Evolutionary conservation across 345 rosid genomes (phyloP), one percentile per base, ranked within the genome.

Genomic region (Linum trigynum): DNA sequence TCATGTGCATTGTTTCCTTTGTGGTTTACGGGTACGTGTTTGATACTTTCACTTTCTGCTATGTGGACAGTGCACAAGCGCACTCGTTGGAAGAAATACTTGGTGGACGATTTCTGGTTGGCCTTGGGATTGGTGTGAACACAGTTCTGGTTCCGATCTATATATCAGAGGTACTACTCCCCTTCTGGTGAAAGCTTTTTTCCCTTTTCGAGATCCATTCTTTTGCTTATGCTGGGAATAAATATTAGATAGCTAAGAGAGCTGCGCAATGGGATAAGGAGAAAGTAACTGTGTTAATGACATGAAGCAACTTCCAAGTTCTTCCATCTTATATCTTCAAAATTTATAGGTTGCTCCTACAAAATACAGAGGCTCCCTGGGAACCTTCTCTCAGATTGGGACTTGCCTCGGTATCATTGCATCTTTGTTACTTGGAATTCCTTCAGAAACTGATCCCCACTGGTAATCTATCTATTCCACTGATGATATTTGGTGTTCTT

Each of bases 101-200:
- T 39, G 73, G 64, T 78, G 96, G 96, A 63, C 83, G 94, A 68
- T 87, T 85, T 76, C 84, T 89, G 43, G 88, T 90, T 71, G 96
- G 96, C 74, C 86, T 87, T 70, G 94, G 94, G 63, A 87, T 84
- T 63, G 96, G 91, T 15, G 86, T 87, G 71, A 82, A 85, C 74
- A 81, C 89, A 4, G 94, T 81, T 72, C 84, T 89, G 59, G 86
- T 85, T 81, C 96, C 96, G 36, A 81, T 85, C 9, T 86, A 89
- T 78, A 81, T 85, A 39, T 85, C 89, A 2, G 92, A 86, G 92
- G 92, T 85, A 82, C 57, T 68, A 23, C 32, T 23, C 32, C 38
- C 48, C 39, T 67, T 15, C 36, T 35, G 11, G 59, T 56, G 36
- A 56, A n/a, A 56, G 23, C 36, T 16, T 56, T 17, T 2, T 37